Conservation (phyloP, 1,284 basidiomycete species). For the Cryptococcus floricola region DNA sequence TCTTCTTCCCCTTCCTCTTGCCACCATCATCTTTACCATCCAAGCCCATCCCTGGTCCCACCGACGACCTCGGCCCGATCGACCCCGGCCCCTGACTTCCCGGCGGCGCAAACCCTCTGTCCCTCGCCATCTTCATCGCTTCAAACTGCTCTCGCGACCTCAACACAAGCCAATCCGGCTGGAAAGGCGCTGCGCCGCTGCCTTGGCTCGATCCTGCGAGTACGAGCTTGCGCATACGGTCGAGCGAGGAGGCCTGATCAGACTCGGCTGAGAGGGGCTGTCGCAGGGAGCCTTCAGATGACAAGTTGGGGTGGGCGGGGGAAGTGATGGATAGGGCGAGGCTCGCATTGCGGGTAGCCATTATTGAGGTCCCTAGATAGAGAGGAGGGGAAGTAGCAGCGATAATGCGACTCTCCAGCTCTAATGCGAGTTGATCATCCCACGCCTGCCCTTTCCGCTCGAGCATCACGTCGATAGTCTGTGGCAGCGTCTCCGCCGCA, state of each 20-base stretch:
- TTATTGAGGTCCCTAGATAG: conserved; percentile 47
- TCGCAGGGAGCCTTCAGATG: conserved; percentile 36
- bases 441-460: conserved; percentile 39
- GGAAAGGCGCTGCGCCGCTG: conserved; percentile 22
- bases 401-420: conserved; percentile 48
- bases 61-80: not conserved
- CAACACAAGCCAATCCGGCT: conserved; percentile 40
- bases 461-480: conserved; percentile 47
- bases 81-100: not conserved
- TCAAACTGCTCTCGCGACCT: conserved; percentile 30
- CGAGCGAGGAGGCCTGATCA: conserved; percentile 24
- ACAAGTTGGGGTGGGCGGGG: conserved; percentile 37
- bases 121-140: conserved; percentile 7
- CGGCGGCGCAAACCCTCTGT: not conserved
- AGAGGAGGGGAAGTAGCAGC: conserved; percentile 49
- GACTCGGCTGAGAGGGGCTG: conserved; percentile 10
- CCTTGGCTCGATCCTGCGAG: conserved; percentile 19
- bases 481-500: conserved; percentile 44
- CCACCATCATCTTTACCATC: conserved; percentile 1
- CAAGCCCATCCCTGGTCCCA: not conserved
- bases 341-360: conserved; percentile 47
- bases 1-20: conserved; percentile 26
- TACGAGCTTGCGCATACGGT: conserved; percentile 36
- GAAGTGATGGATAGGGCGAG: conserved; percentile 43
- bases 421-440: conserved; percentile 45